These are phyloP conservation scores for Botrytis byssoidea DNA, from an alignment of 2,329 filamentous ascomycete species.

Conservation along the genomic window DNA sequence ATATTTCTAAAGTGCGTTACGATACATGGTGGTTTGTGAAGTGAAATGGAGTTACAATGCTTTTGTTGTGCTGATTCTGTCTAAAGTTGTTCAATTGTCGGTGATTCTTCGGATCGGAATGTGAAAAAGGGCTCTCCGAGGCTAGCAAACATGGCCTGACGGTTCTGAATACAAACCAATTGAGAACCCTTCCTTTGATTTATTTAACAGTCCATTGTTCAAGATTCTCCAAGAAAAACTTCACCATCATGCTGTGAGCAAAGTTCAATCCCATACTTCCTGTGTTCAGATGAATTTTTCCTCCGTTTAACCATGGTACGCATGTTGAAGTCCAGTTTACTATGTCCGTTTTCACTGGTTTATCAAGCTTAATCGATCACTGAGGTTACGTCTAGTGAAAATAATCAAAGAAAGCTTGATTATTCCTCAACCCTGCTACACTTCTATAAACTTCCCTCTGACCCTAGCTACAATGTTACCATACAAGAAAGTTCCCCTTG, in stretches of 20 bases:
- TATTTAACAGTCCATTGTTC: neutral
- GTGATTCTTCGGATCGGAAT: constrained; percentile 1
- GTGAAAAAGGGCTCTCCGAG: neutral
- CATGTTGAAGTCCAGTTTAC: neutral
- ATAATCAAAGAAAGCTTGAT: neutral
- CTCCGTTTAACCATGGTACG: neutral
- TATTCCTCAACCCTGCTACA: neutral
- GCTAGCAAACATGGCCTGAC: neutral
- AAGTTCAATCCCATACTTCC: neutral
- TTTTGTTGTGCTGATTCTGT: neutral
- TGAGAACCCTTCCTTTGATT: neutral
- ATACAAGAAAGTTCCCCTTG: neutral
- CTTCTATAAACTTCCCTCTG: neutral
- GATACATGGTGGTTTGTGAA: neutral
- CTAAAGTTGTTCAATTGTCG: constrained; percentile 7
- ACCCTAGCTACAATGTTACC: neutral
- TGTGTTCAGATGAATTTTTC: too few relatives aligned
- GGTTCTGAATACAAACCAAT: neutral
- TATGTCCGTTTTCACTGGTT: neutral
- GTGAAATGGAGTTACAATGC: neutral
- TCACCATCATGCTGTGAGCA: neutral
- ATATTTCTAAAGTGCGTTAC: neutral
- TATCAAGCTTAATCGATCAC: neutral
- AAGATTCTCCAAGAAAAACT: neutral
- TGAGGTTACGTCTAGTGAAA: neutral